Conservation (phyloP, 179 eudicot genomes). For the Vitellaria paradoxa region DNA sequence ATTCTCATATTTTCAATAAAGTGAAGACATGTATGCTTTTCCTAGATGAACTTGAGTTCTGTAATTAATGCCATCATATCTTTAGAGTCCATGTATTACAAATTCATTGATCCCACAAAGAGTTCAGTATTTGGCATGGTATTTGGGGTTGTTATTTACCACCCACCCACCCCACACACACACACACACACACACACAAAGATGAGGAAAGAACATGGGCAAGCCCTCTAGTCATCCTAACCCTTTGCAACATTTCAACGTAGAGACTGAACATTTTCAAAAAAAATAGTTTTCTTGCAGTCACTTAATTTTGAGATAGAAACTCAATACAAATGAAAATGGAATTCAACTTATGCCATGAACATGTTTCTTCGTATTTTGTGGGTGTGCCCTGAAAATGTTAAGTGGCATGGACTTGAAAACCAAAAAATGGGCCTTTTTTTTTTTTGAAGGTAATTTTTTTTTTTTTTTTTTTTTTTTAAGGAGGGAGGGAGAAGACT, state of each 20-base stretch:
- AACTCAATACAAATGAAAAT: not conserved
- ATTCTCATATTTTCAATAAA: not conserved
- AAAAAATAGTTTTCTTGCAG: no score
- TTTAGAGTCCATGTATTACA: not conserved
- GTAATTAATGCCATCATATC: not conserved
- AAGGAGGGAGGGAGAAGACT: no score
- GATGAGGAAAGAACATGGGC: not conserved
- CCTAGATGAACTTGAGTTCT: not conserved
- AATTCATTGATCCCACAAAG: not conserved
- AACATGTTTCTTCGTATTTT: no score
- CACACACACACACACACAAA: no score
- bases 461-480: no score
- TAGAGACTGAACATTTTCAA: not conserved
- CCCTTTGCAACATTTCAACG: not conserved
- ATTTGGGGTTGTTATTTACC: no score
- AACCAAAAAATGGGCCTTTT: not conserved
- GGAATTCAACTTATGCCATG: slow-evolving; percentile 5
- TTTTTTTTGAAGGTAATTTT: no score
- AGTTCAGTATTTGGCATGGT: not conserved
- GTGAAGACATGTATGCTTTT: no score
- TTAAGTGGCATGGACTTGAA: not conserved
- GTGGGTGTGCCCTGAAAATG: no score
- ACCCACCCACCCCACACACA: no score
- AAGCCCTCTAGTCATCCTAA: not conserved
- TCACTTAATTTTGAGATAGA: not conserved